Evolutionary conservation across 192 early-diverging fungal species (phyloP), one percentile per base, ranked within the genome.

Genomic region (Coemansia sp.): DNA sequence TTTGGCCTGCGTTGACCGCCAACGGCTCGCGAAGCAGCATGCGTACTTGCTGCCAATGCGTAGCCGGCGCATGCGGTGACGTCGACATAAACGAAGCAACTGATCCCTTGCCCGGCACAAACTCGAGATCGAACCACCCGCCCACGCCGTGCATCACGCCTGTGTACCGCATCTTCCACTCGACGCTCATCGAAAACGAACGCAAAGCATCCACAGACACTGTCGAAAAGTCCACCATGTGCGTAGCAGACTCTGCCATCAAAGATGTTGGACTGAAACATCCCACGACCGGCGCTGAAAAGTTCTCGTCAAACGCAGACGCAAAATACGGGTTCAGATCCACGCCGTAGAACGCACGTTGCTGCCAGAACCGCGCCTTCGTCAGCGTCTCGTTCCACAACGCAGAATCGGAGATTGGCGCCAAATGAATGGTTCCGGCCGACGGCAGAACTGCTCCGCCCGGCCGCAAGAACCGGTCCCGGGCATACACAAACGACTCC

Each of bases 41-140:
- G 8, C 96, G 87, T 15, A 95, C 92, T 74, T 98, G 96, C 65
- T 98, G 96, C 97, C 97, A 99, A 69, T 99, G 97, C 5, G 97
- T 99, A 5, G 88, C 86, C 38, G 95, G 91, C 3, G 93, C 86
- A 25, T 84, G 62, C 5, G 96, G 96, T 6, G 84, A 82, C 6
- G 96, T 98, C 6, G 91, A 90, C 84, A 98, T 90, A n/a, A 85
- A 68, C n/a, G 86, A 84, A 38, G 86, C 84, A 4, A 84, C 86
- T 20, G 79, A 56, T 3, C 44, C 59, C 1, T 72, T 70, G 6
- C 76, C 70, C 26, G 89, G 86, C 12, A 83, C 85, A 82, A 87
- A 97, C 42, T 74, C 82, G 51, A 99, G 84, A 75, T 99, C 94
- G 66, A 99, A 99, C 97, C 97, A 99, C 37, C 93, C 93, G 37